Base-by-base conservation (phyloP, 2,329 filamentous ascomycete species). In the Chrysoporthe cubensis region DNA sequence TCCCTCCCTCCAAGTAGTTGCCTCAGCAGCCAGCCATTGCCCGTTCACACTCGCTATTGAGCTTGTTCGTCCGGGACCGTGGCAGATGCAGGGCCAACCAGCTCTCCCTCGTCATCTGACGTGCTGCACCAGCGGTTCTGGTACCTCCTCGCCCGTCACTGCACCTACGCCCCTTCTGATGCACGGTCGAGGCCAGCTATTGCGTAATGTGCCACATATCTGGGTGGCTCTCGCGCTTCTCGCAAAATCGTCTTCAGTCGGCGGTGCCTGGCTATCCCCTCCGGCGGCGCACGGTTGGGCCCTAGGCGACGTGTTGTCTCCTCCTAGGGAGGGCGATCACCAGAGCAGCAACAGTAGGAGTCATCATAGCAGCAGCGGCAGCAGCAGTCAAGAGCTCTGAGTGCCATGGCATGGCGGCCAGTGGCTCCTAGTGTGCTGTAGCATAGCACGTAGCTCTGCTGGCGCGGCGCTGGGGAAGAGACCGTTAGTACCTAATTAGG, bases 201-300 rank as follows among this genome's bases (percentile, higher is more conserved):
- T 40, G 57, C 57, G 57, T 43, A 60, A 60, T 60, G 57, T 40
- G 42, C 37, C 57, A 60, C 50, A 54, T 54, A 54, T 54, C 26
- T 34, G 50, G 13, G 50, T 54, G 50, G 21, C 50, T 54, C 21
- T 54, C 50, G 48, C 50, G 50, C 50, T 54, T 54, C 50, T 54
- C 21, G 16, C 48, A 54, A 54, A 21, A 32, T 13, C 11, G 13
- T 21, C n/a, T 13, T 34, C 9, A 52, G 21, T 11, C 16, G 13
- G 21, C 3, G 21, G 50, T 54, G 50, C 2, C n/a, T 32, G 50
- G 34, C 50, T 40, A 4, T 9, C 37, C 4, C 26, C 26, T 26
- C 26, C 26, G 2, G 26, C 26, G 26, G 26, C 26, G 26, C 26
- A 26, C 26, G 26, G 26, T 26, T 1, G 26, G 26, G 26, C 26